Conservation (phyloP, 257 asterid genomes). For the Penstemon newberryi region DNA sequence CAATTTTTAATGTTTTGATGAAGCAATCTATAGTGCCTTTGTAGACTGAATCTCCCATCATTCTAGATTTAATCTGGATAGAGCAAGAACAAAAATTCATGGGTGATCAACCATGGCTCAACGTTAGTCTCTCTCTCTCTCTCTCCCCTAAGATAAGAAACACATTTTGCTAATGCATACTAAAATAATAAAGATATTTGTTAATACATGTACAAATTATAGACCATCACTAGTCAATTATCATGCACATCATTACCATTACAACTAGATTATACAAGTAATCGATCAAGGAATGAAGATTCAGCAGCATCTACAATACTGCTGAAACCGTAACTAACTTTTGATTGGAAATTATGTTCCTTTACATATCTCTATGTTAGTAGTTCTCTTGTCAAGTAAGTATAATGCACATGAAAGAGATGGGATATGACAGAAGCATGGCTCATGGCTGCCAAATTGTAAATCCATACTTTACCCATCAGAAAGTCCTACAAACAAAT, state of each 20-base stretch:
- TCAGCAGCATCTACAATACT: slow-evolving; percentile 13
- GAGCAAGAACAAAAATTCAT: slow-evolving; percentile 17
- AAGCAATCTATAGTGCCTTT: slow-evolving; percentile 77
- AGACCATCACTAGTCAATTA: slow-evolving; percentile 1
- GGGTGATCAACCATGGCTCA: slow-evolving; percentile 1
- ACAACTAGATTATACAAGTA: slow-evolving; percentile 18
- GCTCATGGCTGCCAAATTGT: slow-evolving; percentile 9
- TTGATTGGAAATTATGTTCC: slow-evolving; percentile 21
- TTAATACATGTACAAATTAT: slow-evolving; percentile 1
- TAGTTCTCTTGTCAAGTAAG: slow-evolving; percentile 10
- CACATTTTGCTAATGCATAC: slow-evolving; percentile 2
- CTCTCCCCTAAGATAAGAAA: slow-evolving; percentile 6
- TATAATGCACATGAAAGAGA: slow-evolving; percentile 7
- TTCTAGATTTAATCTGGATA: slow-evolving; percentile 84
- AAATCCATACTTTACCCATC: slow-evolving; percentile 14
- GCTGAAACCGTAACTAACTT: slow-evolving; percentile 16
- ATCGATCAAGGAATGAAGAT: slow-evolving; percentile 17
- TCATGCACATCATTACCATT: slow-evolving; percentile 15
- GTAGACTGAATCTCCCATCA: slow-evolving; percentile 92
- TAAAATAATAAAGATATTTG: not conserved
- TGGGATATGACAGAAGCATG: slow-evolving; percentile 16
- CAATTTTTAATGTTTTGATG: slow-evolving; percentile 66
- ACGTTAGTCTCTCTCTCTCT: not conserved
- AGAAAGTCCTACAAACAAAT: slow-evolving; percentile 4
- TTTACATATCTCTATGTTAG: slow-evolving; percentile 15